These are phyloP conservation scores for Talinum fruticosum DNA, from an alignment of 148 eudicot species.

Conservation along the genomic window DNA sequence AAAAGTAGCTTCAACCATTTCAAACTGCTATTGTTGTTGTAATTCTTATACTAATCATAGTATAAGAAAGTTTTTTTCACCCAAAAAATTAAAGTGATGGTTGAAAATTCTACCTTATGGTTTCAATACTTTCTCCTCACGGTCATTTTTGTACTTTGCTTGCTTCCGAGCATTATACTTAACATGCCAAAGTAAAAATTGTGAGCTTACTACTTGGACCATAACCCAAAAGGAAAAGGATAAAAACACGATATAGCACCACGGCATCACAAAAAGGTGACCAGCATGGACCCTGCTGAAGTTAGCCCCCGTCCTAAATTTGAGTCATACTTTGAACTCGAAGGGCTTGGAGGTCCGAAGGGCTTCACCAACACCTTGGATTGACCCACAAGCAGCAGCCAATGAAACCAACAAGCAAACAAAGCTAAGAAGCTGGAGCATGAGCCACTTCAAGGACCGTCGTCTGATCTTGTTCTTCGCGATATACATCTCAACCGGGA, in stretches of 20 bases:
- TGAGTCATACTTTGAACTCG: constrained; percentile 26
- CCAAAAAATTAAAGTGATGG: neutral
- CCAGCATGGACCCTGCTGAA: neutral
- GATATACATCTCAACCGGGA: constrained; percentile 35
- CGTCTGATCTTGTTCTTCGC: constrained; percentile 26
- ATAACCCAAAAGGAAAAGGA: neutral
- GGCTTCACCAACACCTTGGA: constrained; percentile 32
- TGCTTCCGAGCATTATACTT: constrained; percentile 7
- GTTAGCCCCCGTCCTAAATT: neutral
- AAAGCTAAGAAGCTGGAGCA: constrained; percentile 31
- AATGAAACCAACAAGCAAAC: constrained; percentile 32
- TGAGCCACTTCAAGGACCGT: constrained; percentile 30
- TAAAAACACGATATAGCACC: neutral
- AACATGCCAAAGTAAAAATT: neutral
- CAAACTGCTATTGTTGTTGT: too few species aligned
- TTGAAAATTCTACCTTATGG: neutral
- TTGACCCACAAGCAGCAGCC: constrained; percentile 36
- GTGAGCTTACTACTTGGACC: neutral
- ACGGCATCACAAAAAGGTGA: neutral
- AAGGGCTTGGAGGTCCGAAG: constrained; percentile 31
- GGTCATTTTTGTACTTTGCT: neutral
- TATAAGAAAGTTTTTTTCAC: neutral
- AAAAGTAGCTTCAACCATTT: too few species aligned
- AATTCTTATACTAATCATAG: neutral
- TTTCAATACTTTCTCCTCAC: neutral